Percentiles rank a stretch among this genome's conserved stretches.
These are phyloP conservation scores for Trametes sp. DNA, from an alignment of 1,284 basidiomycete species.

Conservation along the genomic window DNA sequence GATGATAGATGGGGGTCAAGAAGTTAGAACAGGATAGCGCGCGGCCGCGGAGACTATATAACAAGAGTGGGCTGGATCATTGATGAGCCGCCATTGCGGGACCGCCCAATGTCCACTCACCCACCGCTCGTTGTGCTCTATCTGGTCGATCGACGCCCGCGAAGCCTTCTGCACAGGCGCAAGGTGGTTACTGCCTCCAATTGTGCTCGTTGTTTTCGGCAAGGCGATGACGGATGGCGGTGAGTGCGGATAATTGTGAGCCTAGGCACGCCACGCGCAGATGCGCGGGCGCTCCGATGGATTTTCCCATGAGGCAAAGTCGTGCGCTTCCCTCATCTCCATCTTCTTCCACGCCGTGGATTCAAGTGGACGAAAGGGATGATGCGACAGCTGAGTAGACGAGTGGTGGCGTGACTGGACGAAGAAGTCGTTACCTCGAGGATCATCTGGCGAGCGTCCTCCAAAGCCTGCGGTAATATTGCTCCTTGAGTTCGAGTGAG, in stretches of 20 bases:
- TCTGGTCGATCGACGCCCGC: background rate
- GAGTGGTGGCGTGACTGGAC: too few species aligned
- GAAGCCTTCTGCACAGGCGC: background rate
- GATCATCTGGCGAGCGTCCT: too few species aligned
- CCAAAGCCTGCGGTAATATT: too few species aligned
- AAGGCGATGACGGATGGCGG: background rate
- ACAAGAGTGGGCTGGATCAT: constrained; percentile 2
- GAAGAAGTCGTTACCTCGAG: too few species aligned
- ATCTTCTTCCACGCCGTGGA: background rate
- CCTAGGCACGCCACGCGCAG: background rate
- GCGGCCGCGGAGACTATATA: background rate
- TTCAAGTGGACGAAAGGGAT: too few species aligned
- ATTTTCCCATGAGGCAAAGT: background rate
- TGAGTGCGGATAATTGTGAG: background rate
- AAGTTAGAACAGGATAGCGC: background rate
- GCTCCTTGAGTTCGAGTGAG: too few species aligned
- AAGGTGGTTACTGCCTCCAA: background rate
- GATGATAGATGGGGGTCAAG: background rate
- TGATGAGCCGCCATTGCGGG: constrained; percentile 5
- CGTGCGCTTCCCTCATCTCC: background rate
- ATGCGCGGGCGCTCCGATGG: background rate
- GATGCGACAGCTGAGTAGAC: too few species aligned
- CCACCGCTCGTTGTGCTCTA: background rate
- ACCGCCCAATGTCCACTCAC: background rate
- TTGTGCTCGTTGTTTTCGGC: constrained; percentile 1